A percentile compares a stretch with the other conserved stretches of the same genome.
phyloP scores from a whole-genome alignment of 805 yeast species.

The Candida odintsovae region DNA sequence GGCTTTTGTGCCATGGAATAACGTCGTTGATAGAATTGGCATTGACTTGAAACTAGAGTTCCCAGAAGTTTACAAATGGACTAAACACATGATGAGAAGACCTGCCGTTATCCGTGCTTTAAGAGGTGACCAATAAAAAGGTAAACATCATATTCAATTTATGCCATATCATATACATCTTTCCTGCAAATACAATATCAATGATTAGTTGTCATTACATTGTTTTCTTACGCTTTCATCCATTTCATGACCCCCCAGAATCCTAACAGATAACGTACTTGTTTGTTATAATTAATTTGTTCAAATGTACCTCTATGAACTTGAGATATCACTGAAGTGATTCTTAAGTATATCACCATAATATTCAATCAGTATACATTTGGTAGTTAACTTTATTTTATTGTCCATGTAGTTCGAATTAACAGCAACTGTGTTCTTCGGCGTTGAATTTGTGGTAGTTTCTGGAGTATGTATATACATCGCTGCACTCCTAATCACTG shows the following conservation, averaged over 20 bases:
- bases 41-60: slow-evolving; percentile 81
- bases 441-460: no score
- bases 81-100: slow-evolving; percentile 90
- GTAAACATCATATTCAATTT: no score
- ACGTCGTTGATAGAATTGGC: slow-evolving; percentile 89
- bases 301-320: not conserved
- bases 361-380: not conserved
- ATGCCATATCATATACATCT: no score
- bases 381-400: not conserved
- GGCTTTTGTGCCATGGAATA: slow-evolving; percentile 95
- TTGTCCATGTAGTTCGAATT: no score
- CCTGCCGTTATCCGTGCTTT: slow-evolving; percentile 87
- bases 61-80: slow-evolving; percentile 96
- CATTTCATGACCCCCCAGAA: not conserved
- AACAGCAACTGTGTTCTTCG: no score
- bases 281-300: no score
- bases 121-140: slow-evolving; percentile 47
- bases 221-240: not conserved
- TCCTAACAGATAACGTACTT: no score
- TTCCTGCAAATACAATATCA: not conserved
- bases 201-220: not conserved
- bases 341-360: not conserved
- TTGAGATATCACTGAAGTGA: not conserved
- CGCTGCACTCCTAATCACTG: no score
- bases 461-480: no score